Conservation (phyloP, 495 filamentous ascomycete genomes). For the Hypoxylon crocopeplum region DNA sequence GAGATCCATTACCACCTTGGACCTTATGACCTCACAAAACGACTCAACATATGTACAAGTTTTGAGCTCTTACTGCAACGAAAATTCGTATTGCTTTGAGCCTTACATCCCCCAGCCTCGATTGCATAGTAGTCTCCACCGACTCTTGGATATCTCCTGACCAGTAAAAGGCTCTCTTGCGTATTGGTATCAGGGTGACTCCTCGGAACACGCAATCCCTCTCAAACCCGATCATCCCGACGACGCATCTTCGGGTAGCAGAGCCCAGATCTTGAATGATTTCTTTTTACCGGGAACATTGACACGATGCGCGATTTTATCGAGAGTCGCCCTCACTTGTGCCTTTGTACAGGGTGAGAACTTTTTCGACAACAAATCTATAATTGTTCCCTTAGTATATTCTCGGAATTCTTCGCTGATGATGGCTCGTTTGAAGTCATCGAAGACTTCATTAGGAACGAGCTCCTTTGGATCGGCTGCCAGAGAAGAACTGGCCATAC, state of each 20-base stretch:
- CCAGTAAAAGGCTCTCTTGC: neutral
- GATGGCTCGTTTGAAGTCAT: slow-evolving; percentile 75
- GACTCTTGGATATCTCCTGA: too few relatives aligned
- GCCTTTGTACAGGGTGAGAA: slow-evolving; percentile 77
- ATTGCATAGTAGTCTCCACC: too few relatives aligned
- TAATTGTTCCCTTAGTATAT: slow-evolving; percentile 74
- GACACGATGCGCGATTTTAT: slow-evolving; percentile 70
- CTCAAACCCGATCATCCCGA: neutral
- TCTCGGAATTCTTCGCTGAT: slow-evolving; percentile 60
- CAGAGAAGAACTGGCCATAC: neutral
- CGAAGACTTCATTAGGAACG: slow-evolving; percentile 67
- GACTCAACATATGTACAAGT: too few relatives aligned
- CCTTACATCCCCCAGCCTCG: too few relatives aligned
- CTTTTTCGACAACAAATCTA: slow-evolving; percentile 75
- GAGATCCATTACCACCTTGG: too few relatives aligned
- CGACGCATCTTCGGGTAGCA: slow-evolving; percentile 14
- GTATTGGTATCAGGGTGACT: slow-evolving; percentile 5
- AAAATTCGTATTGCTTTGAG: too few relatives aligned
- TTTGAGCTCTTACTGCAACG: too few relatives aligned
- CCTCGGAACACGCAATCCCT: neutral
- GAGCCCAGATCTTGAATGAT: slow-evolving; percentile 34
- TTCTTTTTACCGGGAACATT: slow-evolving; percentile 53
- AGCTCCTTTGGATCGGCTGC: slow-evolving; percentile 50
- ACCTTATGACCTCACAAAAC: too few relatives aligned
- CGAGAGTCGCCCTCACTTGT: slow-evolving; percentile 74